Percentiles rank a stretch among this genome's conserved stretches.
Conservation (phyloP, 2,329 filamentous ascomycete genomes). For the Apiospora phragmitis region DNA sequence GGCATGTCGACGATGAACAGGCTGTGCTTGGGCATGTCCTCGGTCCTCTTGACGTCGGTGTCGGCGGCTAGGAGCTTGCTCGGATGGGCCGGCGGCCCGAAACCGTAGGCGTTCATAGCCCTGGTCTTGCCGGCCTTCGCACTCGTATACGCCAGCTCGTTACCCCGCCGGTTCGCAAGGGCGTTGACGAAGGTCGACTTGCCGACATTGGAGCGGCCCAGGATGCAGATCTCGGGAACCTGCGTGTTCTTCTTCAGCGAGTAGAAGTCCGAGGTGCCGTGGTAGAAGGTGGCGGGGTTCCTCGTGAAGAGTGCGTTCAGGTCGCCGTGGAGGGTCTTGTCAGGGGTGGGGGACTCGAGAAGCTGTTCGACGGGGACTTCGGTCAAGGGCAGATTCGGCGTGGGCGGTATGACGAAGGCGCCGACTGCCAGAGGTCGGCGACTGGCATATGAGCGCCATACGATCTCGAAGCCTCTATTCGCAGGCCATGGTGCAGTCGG, state of each 20-base stretch:
- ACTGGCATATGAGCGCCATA: conserved; percentile 8
- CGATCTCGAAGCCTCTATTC: background rate
- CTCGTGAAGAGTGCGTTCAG: conserved; percentile 27
- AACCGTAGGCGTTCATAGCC: conserved; percentile 57
- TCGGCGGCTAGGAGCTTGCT: conserved; percentile 26
- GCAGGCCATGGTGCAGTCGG: background rate
- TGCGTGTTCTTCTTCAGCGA: conserved; percentile 52
- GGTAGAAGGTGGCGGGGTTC: conserved; percentile 26
- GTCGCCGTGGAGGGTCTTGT: conserved; percentile 24
- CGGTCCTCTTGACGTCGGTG: conserved; percentile 27
- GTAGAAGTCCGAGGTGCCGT: conserved; percentile 38
- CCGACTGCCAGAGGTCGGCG: conserved; percentile 24
- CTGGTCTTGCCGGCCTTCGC: conserved; percentile 52
- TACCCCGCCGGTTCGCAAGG: conserved; percentile 61
- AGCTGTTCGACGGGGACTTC: conserved; percentile 32
- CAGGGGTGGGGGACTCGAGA: conserved; percentile 27
- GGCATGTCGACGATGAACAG: conserved; percentile 54
- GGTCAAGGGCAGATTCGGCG: conserved; percentile 20
- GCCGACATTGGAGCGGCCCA: conserved; percentile 86
- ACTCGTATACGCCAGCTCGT: conserved; percentile 48
- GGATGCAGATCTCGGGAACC: conserved; percentile 68
- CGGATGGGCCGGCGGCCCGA: conserved; percentile 41
- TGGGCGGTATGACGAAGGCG: conserved; percentile 30
- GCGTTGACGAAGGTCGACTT: conserved; percentile 89
- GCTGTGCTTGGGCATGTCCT: conserved; percentile 45